Conservation (phyloP, 306 rosid genomes). For the Casuarina equisetifolia region DNA sequence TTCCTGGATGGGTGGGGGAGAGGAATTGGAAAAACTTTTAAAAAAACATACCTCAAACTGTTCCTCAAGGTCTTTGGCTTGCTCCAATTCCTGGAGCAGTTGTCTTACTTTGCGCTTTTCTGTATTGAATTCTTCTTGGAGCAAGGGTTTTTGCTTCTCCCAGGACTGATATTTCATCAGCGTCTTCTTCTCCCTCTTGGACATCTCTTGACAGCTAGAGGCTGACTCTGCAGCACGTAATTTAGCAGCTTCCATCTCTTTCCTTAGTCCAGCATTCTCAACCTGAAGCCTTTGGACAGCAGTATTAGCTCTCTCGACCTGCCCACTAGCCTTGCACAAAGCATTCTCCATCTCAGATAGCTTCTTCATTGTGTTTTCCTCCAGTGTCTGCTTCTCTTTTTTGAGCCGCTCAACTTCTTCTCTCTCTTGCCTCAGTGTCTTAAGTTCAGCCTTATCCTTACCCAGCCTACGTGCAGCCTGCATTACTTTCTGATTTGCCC, state of each 20-base stretch:
- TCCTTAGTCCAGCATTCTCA: slow-evolving; percentile 70
- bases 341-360: slow-evolving; percentile 91
- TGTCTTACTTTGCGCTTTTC: slow-evolving; percentile 59
- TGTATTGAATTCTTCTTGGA: slow-evolving; percentile 62
- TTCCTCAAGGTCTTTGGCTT: slow-evolving; percentile 58
- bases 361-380: slow-evolving; percentile 84
- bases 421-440: slow-evolving; percentile 75
- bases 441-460: slow-evolving; percentile 84
- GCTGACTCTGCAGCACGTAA: slow-evolving; percentile 70
- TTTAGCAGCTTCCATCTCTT: slow-evolving; percentile 83
- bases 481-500: slow-evolving; percentile 97
- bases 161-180: slow-evolving; percentile 62
- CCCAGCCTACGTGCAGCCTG: slow-evolving; percentile 90
- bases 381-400: slow-evolving; percentile 76
- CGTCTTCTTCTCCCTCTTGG: slow-evolving; percentile 76
- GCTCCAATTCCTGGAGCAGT: slow-evolving; percentile 58
- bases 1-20: neutral
- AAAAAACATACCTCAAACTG: slow-evolving; percentile 70
- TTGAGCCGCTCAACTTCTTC: slow-evolving; percentile 85
- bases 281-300: slow-evolving; percentile 74
- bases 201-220: slow-evolving; percentile 73
- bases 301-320: slow-evolving; percentile 81
- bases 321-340: slow-evolving; percentile 75
- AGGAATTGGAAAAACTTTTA: slow-evolving; percentile 20
- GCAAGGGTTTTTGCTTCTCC: slow-evolving; percentile 72